Conservation (phyloP, 371 early-diverging fungal species). For the Capniomyces stellatus region DNA sequence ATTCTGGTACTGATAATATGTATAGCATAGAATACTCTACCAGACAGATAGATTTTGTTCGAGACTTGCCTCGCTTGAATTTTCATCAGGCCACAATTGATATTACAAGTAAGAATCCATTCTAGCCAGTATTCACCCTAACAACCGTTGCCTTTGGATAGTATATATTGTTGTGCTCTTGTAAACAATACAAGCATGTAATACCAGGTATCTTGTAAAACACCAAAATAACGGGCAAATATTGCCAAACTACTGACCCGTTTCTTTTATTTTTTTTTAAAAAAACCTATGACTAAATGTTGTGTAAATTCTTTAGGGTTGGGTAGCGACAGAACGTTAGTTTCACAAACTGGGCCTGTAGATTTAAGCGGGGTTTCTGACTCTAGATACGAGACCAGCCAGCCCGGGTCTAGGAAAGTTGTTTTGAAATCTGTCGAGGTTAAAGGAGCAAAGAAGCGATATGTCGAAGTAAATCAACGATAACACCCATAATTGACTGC, state of each 20-base stretch:
- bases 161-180: too few relatives aligned
- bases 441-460: constrained; percentile 22
- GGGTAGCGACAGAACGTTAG: too few relatives aligned
- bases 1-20: constrained; percentile 3
- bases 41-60: constrained; percentile 29
- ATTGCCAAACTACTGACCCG: too few relatives aligned
- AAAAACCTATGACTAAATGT: too few relatives aligned
- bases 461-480: constrained; percentile 25
- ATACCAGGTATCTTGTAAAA: too few relatives aligned
- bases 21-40: constrained; percentile 13
- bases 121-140: too few relatives aligned
- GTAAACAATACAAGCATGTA: too few relatives aligned
- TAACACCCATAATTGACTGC: too few relatives aligned
- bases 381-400: background rate
- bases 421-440: constrained; percentile 16
- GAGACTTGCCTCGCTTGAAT: constrained; percentile 24
- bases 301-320: too few relatives aligned
- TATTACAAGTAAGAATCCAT: constrained; percentile 6
- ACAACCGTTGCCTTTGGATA: too few relatives aligned
- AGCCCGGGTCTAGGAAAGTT: background rate
- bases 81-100: constrained; percentile 7
- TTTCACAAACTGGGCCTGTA: constrained; percentile 9
- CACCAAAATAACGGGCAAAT: too few relatives aligned
- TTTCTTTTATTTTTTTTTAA: too few relatives aligned
- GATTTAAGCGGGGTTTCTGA: background rate